phyloP scores from a whole-genome alignment of 2,329 filamentous ascomycete genomes.

The Colletotrichum kahawae region DNA sequence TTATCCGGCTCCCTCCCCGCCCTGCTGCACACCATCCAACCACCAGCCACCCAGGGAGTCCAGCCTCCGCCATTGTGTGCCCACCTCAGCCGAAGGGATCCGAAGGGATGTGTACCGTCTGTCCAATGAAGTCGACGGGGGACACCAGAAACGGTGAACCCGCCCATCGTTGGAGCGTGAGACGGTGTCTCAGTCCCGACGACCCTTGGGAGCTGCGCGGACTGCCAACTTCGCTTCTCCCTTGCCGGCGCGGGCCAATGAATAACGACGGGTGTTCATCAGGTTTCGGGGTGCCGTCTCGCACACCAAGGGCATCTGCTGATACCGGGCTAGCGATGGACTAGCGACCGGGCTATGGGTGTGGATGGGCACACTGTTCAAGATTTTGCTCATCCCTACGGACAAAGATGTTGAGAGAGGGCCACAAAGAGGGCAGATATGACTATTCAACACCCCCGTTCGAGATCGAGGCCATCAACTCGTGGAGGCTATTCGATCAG shows the following conservation, averaged over 20 bases:
- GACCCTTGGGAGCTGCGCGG: background rate
- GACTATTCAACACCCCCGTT: background rate
- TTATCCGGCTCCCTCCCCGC: background rate
- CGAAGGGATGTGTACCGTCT: background rate
- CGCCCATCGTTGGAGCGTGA: conserved; percentile 11
- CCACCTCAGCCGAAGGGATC: conserved; percentile 4
- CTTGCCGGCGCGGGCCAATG: conserved; percentile 11
- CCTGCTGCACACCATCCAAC: background rate
- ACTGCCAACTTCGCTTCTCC: conserved; percentile 4
- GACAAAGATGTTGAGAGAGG: background rate
- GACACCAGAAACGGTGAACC: background rate
- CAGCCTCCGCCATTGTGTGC: conserved; percentile 3
- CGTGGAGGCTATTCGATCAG: background rate
- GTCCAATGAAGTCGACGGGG: background rate
- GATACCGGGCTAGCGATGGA: conserved; percentile 13
- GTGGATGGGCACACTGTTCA: background rate
- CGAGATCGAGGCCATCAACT: background rate
- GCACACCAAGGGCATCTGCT: conserved; percentile 1
- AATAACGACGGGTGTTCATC: background rate
- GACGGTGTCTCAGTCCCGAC: conserved; percentile 6
- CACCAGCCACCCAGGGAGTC: conserved; percentile 13
- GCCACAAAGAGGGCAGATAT: background rate
- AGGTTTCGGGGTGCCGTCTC: background rate
- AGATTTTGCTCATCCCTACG: conserved; percentile 1
- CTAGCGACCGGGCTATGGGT: conserved; percentile 4